These are phyloP conservation scores for Tieghemostelium lacteum DNA, from an alignment of 78 protist genomes.

Conservation along the genomic window DNA sequence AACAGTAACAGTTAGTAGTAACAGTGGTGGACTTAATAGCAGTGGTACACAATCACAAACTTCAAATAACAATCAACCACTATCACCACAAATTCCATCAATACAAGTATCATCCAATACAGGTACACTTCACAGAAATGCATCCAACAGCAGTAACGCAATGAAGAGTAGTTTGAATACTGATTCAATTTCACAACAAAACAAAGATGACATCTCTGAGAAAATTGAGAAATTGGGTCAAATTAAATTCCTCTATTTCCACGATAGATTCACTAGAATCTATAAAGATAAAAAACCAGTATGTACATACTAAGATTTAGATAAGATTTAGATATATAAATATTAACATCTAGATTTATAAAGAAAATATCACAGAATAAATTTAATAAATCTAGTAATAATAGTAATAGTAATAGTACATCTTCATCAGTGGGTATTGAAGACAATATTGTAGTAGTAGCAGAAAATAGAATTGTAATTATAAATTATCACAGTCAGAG, in stretches of 20 bases:
- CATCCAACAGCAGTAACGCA: background rate
- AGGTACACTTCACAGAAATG: background rate
- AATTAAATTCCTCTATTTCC: slow-evolving; percentile 53
- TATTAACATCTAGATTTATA: background rate
- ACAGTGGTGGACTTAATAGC: background rate
- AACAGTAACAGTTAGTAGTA: background rate
- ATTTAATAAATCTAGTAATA: slow-evolving; percentile 9
- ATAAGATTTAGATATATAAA: background rate
- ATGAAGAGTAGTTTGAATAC: background rate
- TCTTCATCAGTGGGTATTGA: slow-evolving; percentile 34
- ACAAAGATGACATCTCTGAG: background rate
- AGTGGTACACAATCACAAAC: background rate
- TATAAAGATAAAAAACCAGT: slow-evolving; percentile 49
- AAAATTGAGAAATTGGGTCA: slow-evolving; percentile 71
- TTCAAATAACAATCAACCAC: background rate
- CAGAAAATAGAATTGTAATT: slow-evolving; percentile 71
- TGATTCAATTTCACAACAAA: background rate
- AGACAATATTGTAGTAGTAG: slow-evolving; percentile 66
- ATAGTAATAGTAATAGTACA: background rate
- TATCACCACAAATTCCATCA: slow-evolving; percentile 18
- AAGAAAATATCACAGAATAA: slow-evolving; percentile 50
- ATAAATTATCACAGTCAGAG: slow-evolving; percentile 68
- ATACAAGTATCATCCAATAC: background rate
- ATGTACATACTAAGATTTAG: background rate
- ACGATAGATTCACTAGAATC: slow-evolving; percentile 47